Percentiles rank a stretch among this genome's conserved stretches.
phyloP scores from a whole-genome alignment of 106 monocot species.

The Chionographis japonica region DNA sequence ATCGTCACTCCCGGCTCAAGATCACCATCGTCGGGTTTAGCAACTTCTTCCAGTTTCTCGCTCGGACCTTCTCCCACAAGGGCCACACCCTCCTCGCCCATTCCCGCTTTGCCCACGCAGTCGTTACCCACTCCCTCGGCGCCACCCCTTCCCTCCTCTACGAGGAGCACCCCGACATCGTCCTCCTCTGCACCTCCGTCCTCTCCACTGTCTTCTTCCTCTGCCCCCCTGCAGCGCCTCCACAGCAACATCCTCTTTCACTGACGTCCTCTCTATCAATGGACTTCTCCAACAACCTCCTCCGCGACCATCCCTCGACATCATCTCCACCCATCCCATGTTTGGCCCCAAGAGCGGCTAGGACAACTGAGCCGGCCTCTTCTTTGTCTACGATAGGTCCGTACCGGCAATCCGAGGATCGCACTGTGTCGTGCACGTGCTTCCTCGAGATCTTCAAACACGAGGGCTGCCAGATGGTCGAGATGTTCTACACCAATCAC shows the following conservation, averaged over 20 bases:
- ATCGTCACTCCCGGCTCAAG: constrained; percentile 32
- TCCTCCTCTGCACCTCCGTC: constrained; percentile 50
- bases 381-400: constrained; percentile 60
- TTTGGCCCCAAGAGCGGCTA: constrained; percentile 65
- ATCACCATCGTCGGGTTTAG: constrained; percentile 72
- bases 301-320: constrained; percentile 42
- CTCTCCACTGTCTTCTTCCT: constrained; percentile 36
- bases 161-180: constrained; percentile 71
- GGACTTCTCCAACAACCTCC: constrained; percentile 48
- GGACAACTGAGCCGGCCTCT: constrained; percentile 49
- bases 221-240: constrained; percentile 42
- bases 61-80: constrained; percentile 34
- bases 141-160: constrained; percentile 51
- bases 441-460: constrained; percentile 50
- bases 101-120: constrained; percentile 58
- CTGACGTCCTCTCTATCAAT: constrained; percentile 66
- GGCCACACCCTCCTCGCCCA: constrained; percentile 64
- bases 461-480: constrained; percentile 68
- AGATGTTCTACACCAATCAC: constrained; percentile 62
- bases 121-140: constrained; percentile 33
- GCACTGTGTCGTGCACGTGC: constrained; percentile 18
- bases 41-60: constrained; percentile 69
- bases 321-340: constrained; percentile 81
- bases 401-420: constrained; percentile 14
- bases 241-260: constrained; percentile 57